Evolutionary conservation across 1,139 yeast species (phyloP).

Genomic region (Wickerhamomyces sp.): DNA sequence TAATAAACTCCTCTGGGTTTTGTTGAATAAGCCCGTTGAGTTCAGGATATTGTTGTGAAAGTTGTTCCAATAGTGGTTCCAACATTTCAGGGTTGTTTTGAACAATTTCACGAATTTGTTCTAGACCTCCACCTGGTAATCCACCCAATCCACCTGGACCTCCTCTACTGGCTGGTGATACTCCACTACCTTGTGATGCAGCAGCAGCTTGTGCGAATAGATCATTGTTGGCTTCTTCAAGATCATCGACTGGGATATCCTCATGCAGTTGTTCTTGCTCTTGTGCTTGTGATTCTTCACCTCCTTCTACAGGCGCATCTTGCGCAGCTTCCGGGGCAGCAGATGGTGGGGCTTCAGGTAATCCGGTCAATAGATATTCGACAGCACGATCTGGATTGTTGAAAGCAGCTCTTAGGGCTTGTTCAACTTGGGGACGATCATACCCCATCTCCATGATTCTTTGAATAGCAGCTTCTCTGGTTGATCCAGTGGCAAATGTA

Average conservation of each 20-base stretch:
- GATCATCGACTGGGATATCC: background rate
- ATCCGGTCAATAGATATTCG: slow-evolving; percentile 85
- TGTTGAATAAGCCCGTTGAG: slow-evolving; percentile 75
- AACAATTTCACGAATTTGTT: slow-evolving; percentile 70
- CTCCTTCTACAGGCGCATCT: slow-evolving; percentile 25
- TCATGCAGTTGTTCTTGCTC: background rate
- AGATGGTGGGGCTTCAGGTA: slow-evolving; percentile 38
- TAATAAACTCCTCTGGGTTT: slow-evolving; percentile 82
- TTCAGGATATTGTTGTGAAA: slow-evolving; percentile 82
- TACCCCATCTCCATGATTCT: slow-evolving; percentile 97
- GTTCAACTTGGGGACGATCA: slow-evolving; percentile 79
- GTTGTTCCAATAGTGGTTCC: slow-evolving; percentile 77
- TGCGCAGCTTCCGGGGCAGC: slow-evolving; percentile 27
- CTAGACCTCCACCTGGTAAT: slow-evolving; percentile 32
- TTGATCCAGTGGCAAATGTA: slow-evolving; percentile 27
- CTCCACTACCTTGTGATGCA: slow-evolving; percentile 24
- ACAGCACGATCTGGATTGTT: slow-evolving; percentile 98
- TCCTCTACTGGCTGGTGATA: slow-evolving; percentile 10
- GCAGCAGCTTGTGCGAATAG: slow-evolving; percentile 27
- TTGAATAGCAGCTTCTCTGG: slow-evolving; percentile 42
- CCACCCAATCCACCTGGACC: background rate
- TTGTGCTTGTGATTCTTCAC: background rate
- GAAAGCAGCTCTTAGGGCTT: slow-evolving; percentile 91
- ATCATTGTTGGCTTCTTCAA: slow-evolving; percentile 11
- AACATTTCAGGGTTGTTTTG: slow-evolving; percentile 87